phyloP scores from a whole-genome alignment of 2,329 filamentous ascomycete genomes.

The Paraphoma sp. region DNA sequence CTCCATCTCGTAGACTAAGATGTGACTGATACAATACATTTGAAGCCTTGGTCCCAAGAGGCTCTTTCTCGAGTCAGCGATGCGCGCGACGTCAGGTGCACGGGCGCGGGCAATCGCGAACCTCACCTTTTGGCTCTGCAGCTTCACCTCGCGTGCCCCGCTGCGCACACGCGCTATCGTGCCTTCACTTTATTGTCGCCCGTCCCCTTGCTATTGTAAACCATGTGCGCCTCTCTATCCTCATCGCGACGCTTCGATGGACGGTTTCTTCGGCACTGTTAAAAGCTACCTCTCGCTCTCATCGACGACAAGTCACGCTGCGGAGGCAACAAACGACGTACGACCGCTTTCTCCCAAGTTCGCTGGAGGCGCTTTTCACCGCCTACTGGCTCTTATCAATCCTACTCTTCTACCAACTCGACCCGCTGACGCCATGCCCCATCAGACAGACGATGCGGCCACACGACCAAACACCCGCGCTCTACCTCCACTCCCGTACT shows the following conservation, averaged over 20 bases:
- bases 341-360: not conserved
- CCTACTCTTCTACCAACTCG: not conserved
- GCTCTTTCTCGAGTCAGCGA: not conserved
- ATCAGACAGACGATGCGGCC: slow-evolving; percentile 29
- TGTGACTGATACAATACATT: not conserved
- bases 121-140: slow-evolving; percentile 8
- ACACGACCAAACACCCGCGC: slow-evolving; percentile 3
- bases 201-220: not conserved
- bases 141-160: slow-evolving; percentile 24
- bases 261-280: not conserved
- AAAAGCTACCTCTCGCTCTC: not conserved
- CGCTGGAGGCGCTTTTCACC: not conserved
- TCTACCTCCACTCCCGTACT: slow-evolving; percentile 10
- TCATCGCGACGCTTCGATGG: slow-evolving; percentile 10
- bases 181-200: slow-evolving; percentile 7
- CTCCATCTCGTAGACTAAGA: too few species aligned
- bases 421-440: slow-evolving; percentile 23
- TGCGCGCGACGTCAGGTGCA: slow-evolving; percentile 10
- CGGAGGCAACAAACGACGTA: slow-evolving; percentile 13
- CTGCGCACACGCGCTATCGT: slow-evolving; percentile 11
- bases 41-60: not conserved
- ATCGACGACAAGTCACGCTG: not conserved
- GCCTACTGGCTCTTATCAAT: not conserved
- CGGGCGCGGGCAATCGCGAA: slow-evolving; percentile 8
- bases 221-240: slow-evolving; percentile 7